Evolutionary conservation across 306 rosid species (phyloP).

Genomic region (Prunus armeniaca): DNA sequence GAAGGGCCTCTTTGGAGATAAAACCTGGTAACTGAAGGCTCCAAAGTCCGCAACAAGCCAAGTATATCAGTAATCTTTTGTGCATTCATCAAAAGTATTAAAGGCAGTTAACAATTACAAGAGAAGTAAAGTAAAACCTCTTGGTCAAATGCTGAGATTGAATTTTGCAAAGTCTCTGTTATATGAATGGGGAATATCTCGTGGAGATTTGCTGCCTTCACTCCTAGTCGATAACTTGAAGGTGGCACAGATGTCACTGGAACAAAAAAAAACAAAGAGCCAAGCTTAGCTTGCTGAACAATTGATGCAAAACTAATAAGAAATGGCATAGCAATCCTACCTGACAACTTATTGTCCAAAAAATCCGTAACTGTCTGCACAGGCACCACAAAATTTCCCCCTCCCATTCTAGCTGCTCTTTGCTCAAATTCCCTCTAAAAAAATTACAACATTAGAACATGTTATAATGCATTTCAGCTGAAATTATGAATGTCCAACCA

Average conservation of each 20-base stretch:
- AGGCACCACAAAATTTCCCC: conserved; percentile 86
- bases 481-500: background rate
- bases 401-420: conserved; percentile 85
- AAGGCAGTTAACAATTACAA: background rate
- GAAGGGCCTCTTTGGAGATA: conserved; percentile 81
- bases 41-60: conserved; percentile 21
- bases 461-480: background rate
- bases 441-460: conserved; percentile 17
- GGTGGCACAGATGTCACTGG: conserved; percentile 68
- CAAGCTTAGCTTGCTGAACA: conserved; percentile 22
- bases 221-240: conserved; percentile 96
- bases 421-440: conserved; percentile 73
- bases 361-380: conserved; percentile 92
- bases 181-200: conserved; percentile 63
- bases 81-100: conserved; percentile 1
- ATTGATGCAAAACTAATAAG: conserved; percentile 19
- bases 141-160: conserved; percentile 62
- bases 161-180: conserved; percentile 74
- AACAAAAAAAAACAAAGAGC: conserved; percentile 9
- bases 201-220: conserved; percentile 80
- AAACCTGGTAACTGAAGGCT: conserved; percentile 84
- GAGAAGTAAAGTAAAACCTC: conserved; percentile 53
- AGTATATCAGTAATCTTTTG: background rate
- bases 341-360: conserved; percentile 65
- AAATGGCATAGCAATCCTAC: conserved; percentile 31